Base-by-base conservation (phyloP, 176 grass and related monocot species). In the Bolboschoenus planiculmis region DNA sequence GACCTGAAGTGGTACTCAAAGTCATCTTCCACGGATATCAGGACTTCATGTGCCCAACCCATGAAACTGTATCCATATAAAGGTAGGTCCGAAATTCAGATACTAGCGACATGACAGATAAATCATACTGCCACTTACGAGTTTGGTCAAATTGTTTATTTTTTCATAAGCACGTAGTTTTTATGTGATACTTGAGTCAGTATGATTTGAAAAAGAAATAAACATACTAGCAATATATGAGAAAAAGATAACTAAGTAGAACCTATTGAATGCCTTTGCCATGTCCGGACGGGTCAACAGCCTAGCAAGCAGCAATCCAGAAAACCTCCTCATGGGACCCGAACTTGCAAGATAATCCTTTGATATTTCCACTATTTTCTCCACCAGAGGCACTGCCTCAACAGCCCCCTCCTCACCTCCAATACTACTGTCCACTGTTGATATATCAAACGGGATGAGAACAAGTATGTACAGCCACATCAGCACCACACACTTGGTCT, bases 401-500 rank as follows among this genome's bases (percentile, higher is more conserved):
- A 71, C 31, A 56, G 56, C 83, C 77, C 78, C 86, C 68, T 87
- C 80, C 78, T 68, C 46, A 72, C 78, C 58, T 56, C 86, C 87
- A 57, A 94, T 93, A 76, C 92, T 93, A 44, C 89, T 91, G 74
- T 98, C 96, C 74, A 98, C 96, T 55, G 90, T 91, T 39, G 92
- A 88, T 73, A 98, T 95, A 90, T 98, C 96, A 87, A 98, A 98
- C 35, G 96, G 96, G 63, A 98, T 95, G 70, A 98, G 89, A 33
- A 98, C 93, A 56, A 98, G 90, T 85, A 98, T 94, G 87, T 95
- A 95, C 86, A 98, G 89, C 96, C 96, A 98, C n/a, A 98, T 89
- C 33, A 98, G 87, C 84, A 95, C 86, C 23, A 98, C 83, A 65
- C 92, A 98, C 86, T 91, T 93, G 9, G 96, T 89, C 87, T 98